phyloP scores from a whole-genome alignment of 2,329 filamentous ascomycete species.

The Epichloe brachyelytri region DNA sequence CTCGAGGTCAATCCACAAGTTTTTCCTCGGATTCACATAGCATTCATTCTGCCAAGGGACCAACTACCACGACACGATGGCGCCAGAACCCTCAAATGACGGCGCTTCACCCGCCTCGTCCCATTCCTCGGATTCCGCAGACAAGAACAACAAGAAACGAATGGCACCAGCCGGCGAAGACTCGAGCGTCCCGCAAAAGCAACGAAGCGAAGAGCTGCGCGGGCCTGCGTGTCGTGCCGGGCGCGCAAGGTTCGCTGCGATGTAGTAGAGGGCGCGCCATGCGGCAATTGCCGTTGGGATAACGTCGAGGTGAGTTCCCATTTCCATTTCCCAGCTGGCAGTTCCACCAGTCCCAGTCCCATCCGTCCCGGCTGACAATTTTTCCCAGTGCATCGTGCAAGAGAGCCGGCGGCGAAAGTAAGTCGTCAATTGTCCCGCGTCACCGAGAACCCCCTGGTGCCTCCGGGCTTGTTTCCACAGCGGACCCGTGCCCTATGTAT shows the following conservation, averaged over 20 bases:
- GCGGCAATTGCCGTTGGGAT: constrained; percentile 75
- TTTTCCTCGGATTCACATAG: not conserved
- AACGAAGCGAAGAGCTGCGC: constrained; percentile 73
- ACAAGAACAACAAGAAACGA: constrained; percentile 20
- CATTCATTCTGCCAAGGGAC: not conserved
- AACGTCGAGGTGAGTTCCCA: constrained; percentile 44
- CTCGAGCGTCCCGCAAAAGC: constrained; percentile 26
- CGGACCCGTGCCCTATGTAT: not conserved
- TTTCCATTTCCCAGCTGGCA: not conserved
- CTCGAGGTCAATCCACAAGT: no score
- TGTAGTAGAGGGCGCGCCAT: constrained; percentile 78
- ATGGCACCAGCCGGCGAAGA: constrained; percentile 16
- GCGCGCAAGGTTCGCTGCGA: constrained; percentile 88
- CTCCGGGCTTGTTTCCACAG: not conserved
- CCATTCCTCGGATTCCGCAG: constrained; percentile 12
- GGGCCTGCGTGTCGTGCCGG: constrained; percentile 80
- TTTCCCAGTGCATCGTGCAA: constrained; percentile 48
- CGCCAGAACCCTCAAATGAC: constrained; percentile 12
- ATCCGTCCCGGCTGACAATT: not conserved
- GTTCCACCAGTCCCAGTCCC: no score
- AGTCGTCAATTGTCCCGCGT: constrained; percentile 25
- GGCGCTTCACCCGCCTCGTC: constrained; percentile 19
- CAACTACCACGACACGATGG: constrained; percentile 6
- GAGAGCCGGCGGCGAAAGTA: constrained; percentile 80
- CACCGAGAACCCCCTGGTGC: not conserved